Conservation (phyloP, 2,329 filamentous ascomycete species). For the Cladophialophora bantiana region DNA sequence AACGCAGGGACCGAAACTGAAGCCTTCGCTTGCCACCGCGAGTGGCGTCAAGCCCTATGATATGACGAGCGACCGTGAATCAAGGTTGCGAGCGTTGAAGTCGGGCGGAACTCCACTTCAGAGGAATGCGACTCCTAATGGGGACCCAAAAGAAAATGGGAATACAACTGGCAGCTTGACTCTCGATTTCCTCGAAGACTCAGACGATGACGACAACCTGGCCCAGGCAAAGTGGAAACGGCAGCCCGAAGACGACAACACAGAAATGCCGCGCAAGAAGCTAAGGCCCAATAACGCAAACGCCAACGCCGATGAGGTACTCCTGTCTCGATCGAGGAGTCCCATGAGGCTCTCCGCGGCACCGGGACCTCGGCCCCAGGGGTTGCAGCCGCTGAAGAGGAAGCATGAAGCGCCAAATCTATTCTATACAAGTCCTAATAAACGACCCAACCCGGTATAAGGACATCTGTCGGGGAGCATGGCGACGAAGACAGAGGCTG, state of each 20-base stretch:
- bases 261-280: slow-evolving; percentile 19
- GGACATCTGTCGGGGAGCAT: background rate
- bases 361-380: slow-evolving; percentile 4
- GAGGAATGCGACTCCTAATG: background rate
- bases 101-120: slow-evolving; percentile 35
- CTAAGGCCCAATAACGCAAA: slow-evolving; percentile 18
- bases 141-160: background rate
- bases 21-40: slow-evolving; percentile 11
- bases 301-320: background rate
- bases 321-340: slow-evolving; percentile 18
- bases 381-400: slow-evolving; percentile 23
- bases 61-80: slow-evolving; percentile 43
- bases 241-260: background rate
- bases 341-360: slow-evolving; percentile 25
- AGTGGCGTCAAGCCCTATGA: slow-evolving; percentile 30
- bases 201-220: slow-evolving; percentile 17
- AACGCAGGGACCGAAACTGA: background rate
- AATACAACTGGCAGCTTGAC: slow-evolving; percentile 27
- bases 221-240: slow-evolving; percentile 4
- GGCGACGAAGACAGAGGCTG: background rate
- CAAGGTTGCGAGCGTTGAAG: slow-evolving; percentile 45
- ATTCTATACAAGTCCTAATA: slow-evolving; percentile 18
- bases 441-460: background rate
- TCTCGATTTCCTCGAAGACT: slow-evolving; percentile 36
- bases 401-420: slow-evolving; percentile 27